phyloP scores from a whole-genome alignment of 202 grass and related monocot species.

The Digitaria exilis region DNA sequence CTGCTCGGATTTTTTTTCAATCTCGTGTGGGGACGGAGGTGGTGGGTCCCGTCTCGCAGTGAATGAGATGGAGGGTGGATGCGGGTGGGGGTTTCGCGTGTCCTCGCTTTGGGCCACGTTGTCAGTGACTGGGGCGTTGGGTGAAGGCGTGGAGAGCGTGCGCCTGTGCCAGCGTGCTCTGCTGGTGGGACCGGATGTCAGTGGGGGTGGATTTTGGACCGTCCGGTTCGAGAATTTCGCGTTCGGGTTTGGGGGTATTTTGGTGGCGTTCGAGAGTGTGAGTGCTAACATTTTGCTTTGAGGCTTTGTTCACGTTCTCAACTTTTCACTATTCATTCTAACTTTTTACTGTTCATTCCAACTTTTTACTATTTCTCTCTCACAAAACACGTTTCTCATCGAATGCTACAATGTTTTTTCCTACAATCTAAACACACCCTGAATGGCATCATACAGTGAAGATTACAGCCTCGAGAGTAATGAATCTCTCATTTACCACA shows the following conservation, averaged over 20 bases:
- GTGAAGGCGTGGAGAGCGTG: background rate
- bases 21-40: background rate
- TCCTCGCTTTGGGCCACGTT: background rate
- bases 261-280: too few species aligned
- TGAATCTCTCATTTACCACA: background rate
- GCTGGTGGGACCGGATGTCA: background rate
- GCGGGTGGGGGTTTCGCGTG: background rate
- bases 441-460: too few species aligned
- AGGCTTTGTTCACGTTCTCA: too few species aligned
- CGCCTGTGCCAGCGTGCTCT: too few species aligned
- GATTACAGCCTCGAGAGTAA: background rate
- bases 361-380: too few species aligned
- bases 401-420: too few species aligned
- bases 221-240: background rate
- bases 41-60: background rate
- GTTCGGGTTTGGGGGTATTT: background rate
- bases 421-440: too few species aligned
- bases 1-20: background rate
- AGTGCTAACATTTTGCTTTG: too few species aligned
- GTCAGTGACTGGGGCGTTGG: background rate
- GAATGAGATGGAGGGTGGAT: background rate
- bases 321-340: too few species aligned
- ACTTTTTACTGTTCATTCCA: too few species aligned
- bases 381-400: too few species aligned
- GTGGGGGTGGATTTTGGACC: background rate